phyloP scores from a whole-genome alignment of 192 early-diverging fungal species.

The Backusella liffmaniae region DNA sequence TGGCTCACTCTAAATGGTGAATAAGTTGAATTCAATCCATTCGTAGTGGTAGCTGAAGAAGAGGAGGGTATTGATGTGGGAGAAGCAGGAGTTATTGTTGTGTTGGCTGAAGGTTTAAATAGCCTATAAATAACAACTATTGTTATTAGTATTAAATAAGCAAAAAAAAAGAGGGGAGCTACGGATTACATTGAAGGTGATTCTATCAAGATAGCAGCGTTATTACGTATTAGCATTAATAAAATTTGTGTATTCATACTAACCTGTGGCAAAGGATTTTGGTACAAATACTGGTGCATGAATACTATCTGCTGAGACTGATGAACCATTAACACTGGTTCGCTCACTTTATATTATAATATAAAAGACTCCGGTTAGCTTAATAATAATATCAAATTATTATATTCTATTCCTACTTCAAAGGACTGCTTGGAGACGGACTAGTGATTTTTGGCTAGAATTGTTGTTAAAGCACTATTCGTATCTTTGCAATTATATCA shows the following conservation, averaged over 20 bases:
- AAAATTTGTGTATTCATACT: not conserved
- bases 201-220: not conserved
- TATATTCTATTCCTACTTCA: not conserved
- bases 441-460: not conserved
- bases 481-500: not conserved
- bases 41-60: not conserved
- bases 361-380: not conserved
- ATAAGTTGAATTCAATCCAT: not conserved
- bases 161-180: not conserved
- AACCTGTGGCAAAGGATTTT: conserved; percentile 27
- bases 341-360: conserved; percentile 1
- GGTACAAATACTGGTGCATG: conserved; percentile 58
- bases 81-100: not conserved
- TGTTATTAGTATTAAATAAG: not conserved
- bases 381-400: not conserved
- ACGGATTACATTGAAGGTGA: not conserved
- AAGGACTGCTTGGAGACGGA: not conserved
- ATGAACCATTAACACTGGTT: conserved; percentile 25
- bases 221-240: not conserved
- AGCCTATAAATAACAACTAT: not conserved
- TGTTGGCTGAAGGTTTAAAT: not conserved
- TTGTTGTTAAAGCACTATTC: not conserved
- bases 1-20: conserved; percentile 4
- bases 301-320: conserved; percentile 43
- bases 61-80: not conserved